phyloP scores from a whole-genome alignment of 2,329 filamentous ascomycete species.

The Hawksworthiomyces lignivorus region DNA sequence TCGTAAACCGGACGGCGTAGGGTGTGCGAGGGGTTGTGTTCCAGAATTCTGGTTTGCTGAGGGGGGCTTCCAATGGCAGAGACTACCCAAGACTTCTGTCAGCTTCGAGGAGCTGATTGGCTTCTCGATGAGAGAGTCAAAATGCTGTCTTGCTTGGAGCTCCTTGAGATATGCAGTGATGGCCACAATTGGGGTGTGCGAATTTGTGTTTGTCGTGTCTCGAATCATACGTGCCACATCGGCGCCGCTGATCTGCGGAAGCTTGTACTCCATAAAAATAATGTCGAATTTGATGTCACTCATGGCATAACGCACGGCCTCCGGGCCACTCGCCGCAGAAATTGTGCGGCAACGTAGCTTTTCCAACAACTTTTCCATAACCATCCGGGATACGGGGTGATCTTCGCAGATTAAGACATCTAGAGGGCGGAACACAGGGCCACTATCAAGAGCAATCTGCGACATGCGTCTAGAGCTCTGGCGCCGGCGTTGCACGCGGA shows the following conservation, averaged over 20 bases:
- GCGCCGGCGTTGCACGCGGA: slow-evolving; percentile 87
- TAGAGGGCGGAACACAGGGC: slow-evolving; percentile 80
- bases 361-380: slow-evolving; percentile 97
- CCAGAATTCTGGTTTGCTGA: slow-evolving; percentile 34
- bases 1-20: slow-evolving; percentile 56
- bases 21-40: slow-evolving; percentile 42
- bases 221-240: slow-evolving; percentile 97
- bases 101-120: slow-evolving; percentile 89
- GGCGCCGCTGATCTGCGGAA: slow-evolving; percentile 89
- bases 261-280: slow-evolving; percentile 94
- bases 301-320: slow-evolving; percentile 88
- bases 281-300: slow-evolving; percentile 98
- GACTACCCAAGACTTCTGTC: slow-evolving; percentile 74
- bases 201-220: slow-evolving; percentile 91
- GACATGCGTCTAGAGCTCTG: slow-evolving; percentile 93
- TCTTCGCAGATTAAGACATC: slow-evolving; percentile 97
- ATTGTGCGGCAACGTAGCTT: slow-evolving; percentile 93
- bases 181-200: slow-evolving; percentile 88
- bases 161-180: slow-evolving; percentile 99
- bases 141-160: slow-evolving; percentile 87
- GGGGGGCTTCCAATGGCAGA: slow-evolving; percentile 91
- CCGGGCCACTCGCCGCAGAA: slow-evolving; percentile 79
- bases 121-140: slow-evolving; percentile 92
- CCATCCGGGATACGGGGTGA: slow-evolving; percentile 89
- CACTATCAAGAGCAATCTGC: slow-evolving; percentile 70